Base-by-base conservation (phyloP, 192 early-diverging fungal species). In the Dissophora ornata region DNA sequence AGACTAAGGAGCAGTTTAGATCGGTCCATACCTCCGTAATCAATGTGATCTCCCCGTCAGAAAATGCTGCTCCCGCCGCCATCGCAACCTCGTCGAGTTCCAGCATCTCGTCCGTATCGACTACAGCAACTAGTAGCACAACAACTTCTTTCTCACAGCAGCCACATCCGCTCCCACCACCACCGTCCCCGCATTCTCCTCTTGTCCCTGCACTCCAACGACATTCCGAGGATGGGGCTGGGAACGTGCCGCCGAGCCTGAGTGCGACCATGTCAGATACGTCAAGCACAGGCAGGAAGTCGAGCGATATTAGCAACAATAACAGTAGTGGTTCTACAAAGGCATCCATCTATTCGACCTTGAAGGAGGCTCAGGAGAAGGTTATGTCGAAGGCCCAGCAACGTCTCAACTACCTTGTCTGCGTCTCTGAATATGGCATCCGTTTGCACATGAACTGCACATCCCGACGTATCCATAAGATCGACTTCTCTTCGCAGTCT, bases 401-500 rank as follows among this genome's bases (percentile, higher is more conserved):
- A 26, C 48, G 71, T 21, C 51, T 75, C 25, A 65, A 75, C 26
- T 75, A 75, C 41, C 40, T 75, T 9, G 63, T 75, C 42, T 54
- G 56, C 25, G 57, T 75, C 34, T 66, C 71, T 18, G 57, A 75
- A n/a, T 46, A 46, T 18, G 57, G 63, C 5, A 36, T 75, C 42
- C 71, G 71, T 21, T 49, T 75, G 3, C 71, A 75, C 47, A 75
- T 75, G 71, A 75, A 75, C 57, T 75, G 71, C 50, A 75, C 71
- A 10, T 75, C 71, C 1, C 42, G 71, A 4, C 47, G 71, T 1
- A 75, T 75, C 21, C 50, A 75, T 26, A 75, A 75, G 42, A 48
- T 67, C 21, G 71, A 75, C 40, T 33, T 67, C 29, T 26, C 69
- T 7, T 40, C 44, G 7, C 30, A 44, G n/a, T 5, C 36, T 47